These are phyloP conservation scores for Fraxinus paxiana DNA, from an alignment of 305 asterid genomes.

Conservation along the genomic window DNA sequence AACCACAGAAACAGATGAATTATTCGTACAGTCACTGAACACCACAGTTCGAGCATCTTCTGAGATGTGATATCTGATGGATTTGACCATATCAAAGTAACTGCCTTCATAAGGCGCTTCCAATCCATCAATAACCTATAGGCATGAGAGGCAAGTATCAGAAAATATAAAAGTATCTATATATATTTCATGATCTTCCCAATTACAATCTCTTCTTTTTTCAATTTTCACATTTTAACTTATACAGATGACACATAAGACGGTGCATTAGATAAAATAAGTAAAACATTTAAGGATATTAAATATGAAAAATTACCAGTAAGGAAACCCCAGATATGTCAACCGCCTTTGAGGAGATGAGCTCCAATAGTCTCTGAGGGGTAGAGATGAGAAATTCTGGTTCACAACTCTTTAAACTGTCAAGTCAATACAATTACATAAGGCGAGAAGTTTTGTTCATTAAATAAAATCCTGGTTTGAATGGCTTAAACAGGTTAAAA, in stretches of 20 bases:
- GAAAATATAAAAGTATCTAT: neutral
- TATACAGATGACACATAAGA: neutral
- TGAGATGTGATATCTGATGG: constrained; percentile 49
- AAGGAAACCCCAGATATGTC: constrained; percentile 64
- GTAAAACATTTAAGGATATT: neutral
- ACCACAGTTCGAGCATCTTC: constrained; percentile 55
- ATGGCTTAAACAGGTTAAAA: neutral
- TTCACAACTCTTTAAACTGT: constrained; percentile 73
- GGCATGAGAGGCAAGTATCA: neutral
- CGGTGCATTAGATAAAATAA: neutral
- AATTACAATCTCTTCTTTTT: neutral
- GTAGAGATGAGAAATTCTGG: constrained; percentile 86
- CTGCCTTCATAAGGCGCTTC: constrained; percentile 39
- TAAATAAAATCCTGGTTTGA: neutral
- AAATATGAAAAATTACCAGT: constrained; percentile 42
- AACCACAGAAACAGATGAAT: neutral
- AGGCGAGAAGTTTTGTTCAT: constrained; percentile 6
- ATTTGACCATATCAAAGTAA: constrained; percentile 40
- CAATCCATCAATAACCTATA: constrained; percentile 69
- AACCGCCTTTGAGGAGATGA: constrained; percentile 55
- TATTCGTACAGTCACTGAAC: constrained; percentile 43
- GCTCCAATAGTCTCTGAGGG: constrained; percentile 79
- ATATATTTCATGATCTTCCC: neutral
- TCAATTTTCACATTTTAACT: neutral
- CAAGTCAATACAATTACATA: constrained; percentile 21